Base-by-base conservation (phyloP, 2,329 filamentous ascomycete genomes). In the Phyllosticta citribraziliensis region DNA sequence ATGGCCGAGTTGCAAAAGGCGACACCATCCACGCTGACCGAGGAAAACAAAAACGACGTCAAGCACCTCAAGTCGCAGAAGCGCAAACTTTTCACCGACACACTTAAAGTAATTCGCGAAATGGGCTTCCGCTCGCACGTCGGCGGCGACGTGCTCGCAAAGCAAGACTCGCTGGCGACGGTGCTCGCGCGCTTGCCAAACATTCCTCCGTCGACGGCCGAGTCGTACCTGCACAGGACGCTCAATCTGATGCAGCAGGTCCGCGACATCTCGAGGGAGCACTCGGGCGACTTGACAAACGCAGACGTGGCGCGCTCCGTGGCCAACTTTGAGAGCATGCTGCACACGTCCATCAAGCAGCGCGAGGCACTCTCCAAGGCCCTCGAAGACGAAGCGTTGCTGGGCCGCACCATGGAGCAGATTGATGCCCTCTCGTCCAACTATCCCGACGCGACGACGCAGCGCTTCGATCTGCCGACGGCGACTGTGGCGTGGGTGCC, bases 1-100 rank as follows among this genome's bases (percentile, higher is more conserved):
- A 88, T 91, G 65, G 77, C 82, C 2, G 85, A 91, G 63, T 82
- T 97, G 63, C 88, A 88, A 65, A 90, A 91, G 63, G 88, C 91
- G 65, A 99, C 94, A 0, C 94, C 94, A 0, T 78, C 83, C 0
- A 80, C 82, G n/a, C 76, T 96, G 54, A 96, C 84, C 0, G 89
- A 96, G 25, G 92, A 96, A 52, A 97, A 94, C 73, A 93, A 92
- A 70, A 82, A 86, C 11, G 73, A 82, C 17, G 84, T 97, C 63
- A 92, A 95, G 73, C 90, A 97, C 72, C 84, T 97, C 66, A 97
- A 97, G 78, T 86, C 85, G 2, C 84, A 90, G 67, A 99, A 99
- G 76, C 85, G 91, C 52, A 92, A 91, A 67, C 82, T 97, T 14
- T 94, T 96, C 67, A 89, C 91, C 0, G 93, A 97, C 67, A 92